A percentile compares a stretch with the other conserved stretches of the same genome.
phyloP scores from a whole-genome alignment of 23 red algal genomes.

The Gracilaria vermiculophylla region DNA sequence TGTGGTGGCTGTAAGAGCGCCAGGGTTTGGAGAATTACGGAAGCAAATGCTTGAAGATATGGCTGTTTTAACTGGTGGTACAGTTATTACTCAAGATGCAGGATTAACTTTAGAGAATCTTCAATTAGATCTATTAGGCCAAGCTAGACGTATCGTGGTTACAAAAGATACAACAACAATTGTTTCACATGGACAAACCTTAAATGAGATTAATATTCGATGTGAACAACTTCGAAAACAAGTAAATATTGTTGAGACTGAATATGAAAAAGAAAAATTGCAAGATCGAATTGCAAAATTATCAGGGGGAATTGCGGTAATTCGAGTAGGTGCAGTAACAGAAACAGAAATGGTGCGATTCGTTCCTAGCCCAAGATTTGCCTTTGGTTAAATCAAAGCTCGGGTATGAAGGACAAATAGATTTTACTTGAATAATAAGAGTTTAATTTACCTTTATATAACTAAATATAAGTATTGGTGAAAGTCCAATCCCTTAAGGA shows the following conservation, averaged over 20 bases:
- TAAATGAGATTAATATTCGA: slow-evolving; percentile 65
- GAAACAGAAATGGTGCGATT: slow-evolving; percentile 99
- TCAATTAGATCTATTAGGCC: slow-evolving; percentile 69
- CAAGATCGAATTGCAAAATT: slow-evolving; percentile 95
- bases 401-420: no score
- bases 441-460: no score
- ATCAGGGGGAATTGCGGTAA: slow-evolving; percentile 96
- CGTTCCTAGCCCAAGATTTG: no score
- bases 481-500: no score
- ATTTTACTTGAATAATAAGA: no score
- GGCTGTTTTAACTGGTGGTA: slow-evolving; percentile 75
- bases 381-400: no score
- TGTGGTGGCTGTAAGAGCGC: slow-evolving; percentile 98
- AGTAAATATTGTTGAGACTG: slow-evolving; percentile 76
- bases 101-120: slow-evolving; percentile 96
- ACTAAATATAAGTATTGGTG: no score
- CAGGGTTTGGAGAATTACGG: slow-evolving; percentile 94
- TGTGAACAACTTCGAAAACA: slow-evolving; percentile 89
- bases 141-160: slow-evolving; percentile 92
- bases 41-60: slow-evolving; percentile 97
- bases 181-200: slow-evolving; percentile 71
- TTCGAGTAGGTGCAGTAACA: slow-evolving; percentile 92
- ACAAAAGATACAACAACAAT: slow-evolving; percentile 98
- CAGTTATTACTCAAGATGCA: slow-evolving; percentile 83
- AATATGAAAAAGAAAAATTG: slow-evolving; percentile 99